These are phyloP conservation scores for Chalciporus chontae DNA, from an alignment of 768 basidiomycete species.

Conservation along the genomic window DNA sequence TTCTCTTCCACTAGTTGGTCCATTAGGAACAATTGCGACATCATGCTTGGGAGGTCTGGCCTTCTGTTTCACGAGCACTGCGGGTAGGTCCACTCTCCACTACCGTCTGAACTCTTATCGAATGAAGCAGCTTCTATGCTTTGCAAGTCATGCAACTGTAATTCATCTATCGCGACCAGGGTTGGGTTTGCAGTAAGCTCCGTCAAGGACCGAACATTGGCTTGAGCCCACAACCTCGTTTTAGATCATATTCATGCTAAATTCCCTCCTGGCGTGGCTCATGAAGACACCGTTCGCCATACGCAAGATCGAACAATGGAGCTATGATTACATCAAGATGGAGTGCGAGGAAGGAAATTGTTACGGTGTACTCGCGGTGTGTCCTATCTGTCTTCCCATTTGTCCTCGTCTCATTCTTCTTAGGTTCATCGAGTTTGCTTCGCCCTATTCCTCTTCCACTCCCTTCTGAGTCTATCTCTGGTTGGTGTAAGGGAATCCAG, in stretches of 20 bases:
- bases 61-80: constrained; percentile 84
- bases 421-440: constrained; percentile 97
- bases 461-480: constrained; percentile 72
- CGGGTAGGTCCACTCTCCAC: constrained; percentile 47
- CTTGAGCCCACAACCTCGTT: neutral
- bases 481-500: constrained; percentile 88
- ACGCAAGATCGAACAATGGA: constrained; percentile 85
- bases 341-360: constrained; percentile 90
- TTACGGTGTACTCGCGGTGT: constrained; percentile 91
- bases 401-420: neutral
- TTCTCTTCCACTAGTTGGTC: constrained; percentile 69
- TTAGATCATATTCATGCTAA: constrained; percentile 91
- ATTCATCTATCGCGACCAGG: constrained; percentile 95
- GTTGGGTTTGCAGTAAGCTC: constrained; percentile 85
- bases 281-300: constrained; percentile 92
- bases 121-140: constrained; percentile 76
- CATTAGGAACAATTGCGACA: constrained; percentile 66
- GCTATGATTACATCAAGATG: constrained; percentile 98
- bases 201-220: neutral
- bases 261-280: constrained; percentile 94
- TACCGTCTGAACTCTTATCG: constrained; percentile 8
- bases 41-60: constrained; percentile 83
- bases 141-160: constrained; percentile 98
- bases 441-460: constrained; percentile 85
- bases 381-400: constrained; percentile 26